Conservation (phyloP, 768 basidiomycete genomes). For the Thelephora ganbajun region DNA sequence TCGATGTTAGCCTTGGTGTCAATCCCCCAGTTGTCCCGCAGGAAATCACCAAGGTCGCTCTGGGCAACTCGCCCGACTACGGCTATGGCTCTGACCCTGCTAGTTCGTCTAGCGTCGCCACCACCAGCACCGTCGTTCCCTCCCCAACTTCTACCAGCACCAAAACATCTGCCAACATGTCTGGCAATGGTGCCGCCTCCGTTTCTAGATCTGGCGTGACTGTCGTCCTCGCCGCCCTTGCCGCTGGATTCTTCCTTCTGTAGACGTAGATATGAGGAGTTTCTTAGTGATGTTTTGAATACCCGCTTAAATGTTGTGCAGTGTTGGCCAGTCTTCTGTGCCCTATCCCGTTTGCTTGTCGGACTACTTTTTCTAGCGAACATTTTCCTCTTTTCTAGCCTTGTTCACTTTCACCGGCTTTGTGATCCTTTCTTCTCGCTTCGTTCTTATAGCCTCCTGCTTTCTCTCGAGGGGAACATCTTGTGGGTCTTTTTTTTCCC, state of each 20-base stretch:
- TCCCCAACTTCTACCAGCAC: constrained; percentile 8
- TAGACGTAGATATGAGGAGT: constrained; percentile 18
- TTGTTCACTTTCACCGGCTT: neutral
- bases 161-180: constrained; percentile 11
- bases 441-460: no score
- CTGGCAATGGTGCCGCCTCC: constrained; percentile 30
- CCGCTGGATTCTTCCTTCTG: constrained; percentile 27
- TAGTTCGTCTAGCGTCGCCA: constrained; percentile 15
- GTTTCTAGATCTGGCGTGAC: constrained; percentile 33
- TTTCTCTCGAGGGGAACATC: no score
- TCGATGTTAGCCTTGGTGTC: constrained; percentile 32
- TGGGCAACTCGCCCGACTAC: constrained; percentile 8
- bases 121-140: constrained; percentile 11
- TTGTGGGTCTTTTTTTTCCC: no score
- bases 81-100: constrained; percentile 15
- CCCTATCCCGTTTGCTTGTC: constrained; percentile 1
- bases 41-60: constrained; percentile 35
- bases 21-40: constrained; percentile 46
- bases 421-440: constrained; percentile 1
- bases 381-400: neutral
- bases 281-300: constrained; percentile 1
- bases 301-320: constrained; percentile 3
- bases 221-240: constrained; percentile 35
- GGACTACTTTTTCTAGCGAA: constrained; percentile 2
- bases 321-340: neutral